Conservation (phyloP, 768 basidiomycete genomes). For the Leucosporidium yakuticum region DNA sequence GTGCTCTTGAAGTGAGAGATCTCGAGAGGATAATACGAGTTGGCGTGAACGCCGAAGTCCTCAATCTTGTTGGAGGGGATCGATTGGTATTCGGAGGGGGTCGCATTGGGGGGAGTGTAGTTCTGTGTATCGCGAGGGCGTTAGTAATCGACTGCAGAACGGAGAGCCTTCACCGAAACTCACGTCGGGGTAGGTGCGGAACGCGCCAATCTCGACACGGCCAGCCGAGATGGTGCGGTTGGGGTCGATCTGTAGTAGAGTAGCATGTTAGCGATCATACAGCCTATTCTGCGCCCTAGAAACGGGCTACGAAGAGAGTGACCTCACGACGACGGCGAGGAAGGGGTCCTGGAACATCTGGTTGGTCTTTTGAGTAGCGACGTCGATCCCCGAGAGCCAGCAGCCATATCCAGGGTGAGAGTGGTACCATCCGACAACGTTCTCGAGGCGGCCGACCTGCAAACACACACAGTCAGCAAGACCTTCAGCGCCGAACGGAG, state of each 20-base stretch:
- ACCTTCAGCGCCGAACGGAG: not conserved
- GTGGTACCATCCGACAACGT: conserved; percentile 95
- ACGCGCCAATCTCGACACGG: conserved; percentile 97
- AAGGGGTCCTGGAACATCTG: conserved; percentile 95
- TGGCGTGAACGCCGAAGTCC: conserved; percentile 97
- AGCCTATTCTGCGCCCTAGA: not conserved
- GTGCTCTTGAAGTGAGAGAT: conserved; percentile 92
- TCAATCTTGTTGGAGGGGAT: conserved; percentile 96
- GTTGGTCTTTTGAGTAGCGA: conserved; percentile 91
- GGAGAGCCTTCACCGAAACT: not conserved
- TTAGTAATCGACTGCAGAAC: not conserved
- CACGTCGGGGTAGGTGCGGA: conserved; percentile 87
- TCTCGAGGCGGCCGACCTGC: conserved; percentile 47
- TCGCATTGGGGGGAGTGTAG: conserved; percentile 68
- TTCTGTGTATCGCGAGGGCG: conserved; percentile 46
- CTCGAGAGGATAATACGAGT: conserved; percentile 89
- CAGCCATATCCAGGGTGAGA: conserved; percentile 99
- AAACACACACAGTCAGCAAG: not conserved
- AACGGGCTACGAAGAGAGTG: conserved; percentile 2
- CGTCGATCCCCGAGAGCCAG: conserved; percentile 98
- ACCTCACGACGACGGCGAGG: conserved; percentile 84
- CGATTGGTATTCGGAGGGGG: conserved; percentile 82
- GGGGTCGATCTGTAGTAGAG: conserved; percentile 70
- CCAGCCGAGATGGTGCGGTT: conserved; percentile 98
- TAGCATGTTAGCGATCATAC: not conserved